Evolutionary conservation across 1,284 basidiomycete species (phyloP).

Genomic region (Ganoderma boninense): DNA sequence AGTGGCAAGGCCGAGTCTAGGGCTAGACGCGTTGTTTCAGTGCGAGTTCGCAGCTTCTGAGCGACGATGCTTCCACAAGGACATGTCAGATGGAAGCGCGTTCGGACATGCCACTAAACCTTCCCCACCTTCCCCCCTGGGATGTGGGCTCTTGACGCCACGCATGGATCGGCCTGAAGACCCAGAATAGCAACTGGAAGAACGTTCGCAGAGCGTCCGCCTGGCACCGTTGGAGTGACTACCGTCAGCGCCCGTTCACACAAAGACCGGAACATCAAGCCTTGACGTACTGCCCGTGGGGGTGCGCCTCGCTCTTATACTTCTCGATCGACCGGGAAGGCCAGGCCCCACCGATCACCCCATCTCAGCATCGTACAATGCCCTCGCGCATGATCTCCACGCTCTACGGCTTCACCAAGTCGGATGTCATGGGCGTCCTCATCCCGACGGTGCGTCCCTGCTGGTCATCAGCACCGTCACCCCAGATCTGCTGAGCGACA

Average conservation of each 20-base stretch:
- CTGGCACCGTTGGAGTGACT: background rate
- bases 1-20: too few species aligned
- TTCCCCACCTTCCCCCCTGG: too few species aligned
- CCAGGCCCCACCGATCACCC: background rate
- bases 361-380: background rate
- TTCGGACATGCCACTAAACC: too few species aligned
- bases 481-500: background rate
- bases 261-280: too few species aligned
- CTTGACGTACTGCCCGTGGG: background rate
- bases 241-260: background rate
- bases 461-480: background rate
- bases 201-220: too few species aligned
- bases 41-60: too few species aligned
- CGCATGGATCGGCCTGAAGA: too few species aligned
- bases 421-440: constrained; percentile 50
- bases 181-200: too few species aligned
- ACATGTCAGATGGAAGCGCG: too few species aligned
- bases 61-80: too few species aligned
- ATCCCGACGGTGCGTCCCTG: constrained; percentile 45
- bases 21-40: too few species aligned
- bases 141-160: too few species aligned
- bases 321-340: background rate
- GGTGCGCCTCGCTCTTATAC: background rate
- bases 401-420: constrained; percentile 47
- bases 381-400: constrained; percentile 31